These are phyloP conservation scores for Schizosaccharomyces lindneri DNA, from an alignment of 805 yeast genomes.

Conservation along the genomic window DNA sequence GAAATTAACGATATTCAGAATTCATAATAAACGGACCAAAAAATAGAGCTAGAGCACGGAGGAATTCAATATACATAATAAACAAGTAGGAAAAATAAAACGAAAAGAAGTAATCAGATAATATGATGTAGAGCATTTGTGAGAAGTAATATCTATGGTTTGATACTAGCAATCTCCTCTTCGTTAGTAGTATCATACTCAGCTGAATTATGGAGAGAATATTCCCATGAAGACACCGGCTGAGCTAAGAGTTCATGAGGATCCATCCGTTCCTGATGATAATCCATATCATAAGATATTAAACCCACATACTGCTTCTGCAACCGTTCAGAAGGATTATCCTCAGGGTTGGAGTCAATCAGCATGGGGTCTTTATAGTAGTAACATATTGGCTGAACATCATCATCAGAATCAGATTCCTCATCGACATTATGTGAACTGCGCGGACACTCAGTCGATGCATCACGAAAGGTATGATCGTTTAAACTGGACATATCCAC, in stretches of 20 bases:
- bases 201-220: neutral
- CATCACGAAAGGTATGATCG: neutral
- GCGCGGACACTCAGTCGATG: neutral
- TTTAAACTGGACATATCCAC: neutral
- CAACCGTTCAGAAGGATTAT: neutral
- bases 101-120: too few species aligned
- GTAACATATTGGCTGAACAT: neutral
- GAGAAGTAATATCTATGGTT: neutral
- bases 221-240: neutral
- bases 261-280: neutral
- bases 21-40: too few species aligned
- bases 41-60: too few species aligned
- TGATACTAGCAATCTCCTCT: neutral
- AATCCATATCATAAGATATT: neutral
- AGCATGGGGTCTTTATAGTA: neutral
- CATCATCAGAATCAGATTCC: neutral
- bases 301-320: neutral
- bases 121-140: too few species aligned
- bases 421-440: neutral
- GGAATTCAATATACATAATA: too few species aligned
- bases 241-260: neutral
- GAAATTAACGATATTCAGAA: too few species aligned
- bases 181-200: neutral
- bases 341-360: too few species aligned
- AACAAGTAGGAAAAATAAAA: too few species aligned